These are phyloP conservation scores for Botrytis pseudocinerea DNA, from an alignment of 2,329 filamentous ascomycete species.

Conservation along the genomic window DNA sequence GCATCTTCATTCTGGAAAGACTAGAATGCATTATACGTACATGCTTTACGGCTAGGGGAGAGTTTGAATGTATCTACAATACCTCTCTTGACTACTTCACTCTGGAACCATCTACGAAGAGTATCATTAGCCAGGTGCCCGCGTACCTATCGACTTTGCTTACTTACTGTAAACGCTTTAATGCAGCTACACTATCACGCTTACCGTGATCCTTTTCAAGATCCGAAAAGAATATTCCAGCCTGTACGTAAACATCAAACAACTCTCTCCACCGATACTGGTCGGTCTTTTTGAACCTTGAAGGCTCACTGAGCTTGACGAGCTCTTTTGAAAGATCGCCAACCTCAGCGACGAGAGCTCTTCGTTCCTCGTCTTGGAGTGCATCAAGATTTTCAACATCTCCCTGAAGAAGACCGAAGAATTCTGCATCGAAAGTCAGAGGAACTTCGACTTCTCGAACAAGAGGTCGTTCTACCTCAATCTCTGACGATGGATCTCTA, in stretches of 20 bases:
- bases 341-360: conserved; percentile 63
- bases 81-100: conserved; percentile 61
- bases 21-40: conserved; percentile 43
- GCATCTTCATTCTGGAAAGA: conserved; percentile 51
- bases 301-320: conserved; percentile 61
- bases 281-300: conserved; percentile 60
- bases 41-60: conserved; percentile 60
- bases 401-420: conserved; percentile 73
- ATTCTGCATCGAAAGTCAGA: conserved; percentile 73
- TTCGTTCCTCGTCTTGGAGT: conserved; percentile 63
- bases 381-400: conserved; percentile 65
- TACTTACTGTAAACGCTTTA: conserved; percentile 54
- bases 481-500: neutral
- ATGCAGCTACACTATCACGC: conserved; percentile 64
- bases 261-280: conserved; percentile 76
- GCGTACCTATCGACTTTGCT: neutral
- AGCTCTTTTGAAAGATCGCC: conserved; percentile 64
- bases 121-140: neutral
- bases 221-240: conserved; percentile 79
- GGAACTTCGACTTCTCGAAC: conserved; percentile 67
- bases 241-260: conserved; percentile 79
- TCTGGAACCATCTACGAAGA: conserved; percentile 59
- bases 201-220: conserved; percentile 69
- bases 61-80: conserved; percentile 65
- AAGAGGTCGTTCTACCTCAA: conserved; percentile 13